Evolutionary conservation across 495 filamentous ascomycete genomes (phyloP).

Genomic region (Tuber microsphaerosporum): DNA sequence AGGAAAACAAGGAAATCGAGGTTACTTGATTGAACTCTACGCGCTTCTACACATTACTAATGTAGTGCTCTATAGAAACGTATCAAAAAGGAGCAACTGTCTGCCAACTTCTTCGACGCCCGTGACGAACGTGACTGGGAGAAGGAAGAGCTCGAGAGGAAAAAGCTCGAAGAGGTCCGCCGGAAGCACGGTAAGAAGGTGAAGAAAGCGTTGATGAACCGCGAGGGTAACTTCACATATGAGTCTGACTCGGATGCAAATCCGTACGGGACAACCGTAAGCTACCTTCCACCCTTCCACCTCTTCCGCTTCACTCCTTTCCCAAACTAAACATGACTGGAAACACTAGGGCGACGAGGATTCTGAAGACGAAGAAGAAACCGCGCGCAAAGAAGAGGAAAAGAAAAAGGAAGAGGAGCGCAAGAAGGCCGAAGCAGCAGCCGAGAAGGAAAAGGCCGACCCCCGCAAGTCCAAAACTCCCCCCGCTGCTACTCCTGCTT

Average conservation of each 20-base stretch:
- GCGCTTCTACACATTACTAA: conserved; percentile 11
- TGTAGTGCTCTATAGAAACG: conserved; percentile 44
- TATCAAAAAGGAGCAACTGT: conserved; percentile 79
- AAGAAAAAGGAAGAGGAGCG: conserved; percentile 62
- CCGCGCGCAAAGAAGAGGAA: conserved; percentile 59
- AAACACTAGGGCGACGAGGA: conserved; percentile 42
- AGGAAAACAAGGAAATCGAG: conserved; percentile 80
- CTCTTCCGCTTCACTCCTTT: not conserved
- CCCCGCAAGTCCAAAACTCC: conserved; percentile 40
- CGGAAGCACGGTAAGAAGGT: conserved; percentile 66
- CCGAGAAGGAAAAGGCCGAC: conserved; percentile 38
- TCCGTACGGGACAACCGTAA: conserved; percentile 56
- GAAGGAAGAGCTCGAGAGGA: conserved; percentile 62
- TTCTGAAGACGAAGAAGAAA: conserved; percentile 47
- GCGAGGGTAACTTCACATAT: conserved; percentile 78
- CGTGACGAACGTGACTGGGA: conserved; percentile 83
- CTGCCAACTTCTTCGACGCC: conserved; percentile 76
- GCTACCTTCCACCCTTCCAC: conserved; percentile 1
- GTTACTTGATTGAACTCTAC: conserved; percentile 36
- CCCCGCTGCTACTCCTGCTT: conserved; percentile 52
- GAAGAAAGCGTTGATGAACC: conserved; percentile 69
- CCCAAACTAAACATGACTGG: conserved; percentile 23
- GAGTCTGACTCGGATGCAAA: conserved; percentile 67
- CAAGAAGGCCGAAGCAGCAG: conserved; percentile 46
- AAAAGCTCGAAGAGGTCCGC: conserved; percentile 59